Base-by-base conservation (phyloP, 1,284 basidiomycete genomes). In the Ustilago lituana region DNA sequence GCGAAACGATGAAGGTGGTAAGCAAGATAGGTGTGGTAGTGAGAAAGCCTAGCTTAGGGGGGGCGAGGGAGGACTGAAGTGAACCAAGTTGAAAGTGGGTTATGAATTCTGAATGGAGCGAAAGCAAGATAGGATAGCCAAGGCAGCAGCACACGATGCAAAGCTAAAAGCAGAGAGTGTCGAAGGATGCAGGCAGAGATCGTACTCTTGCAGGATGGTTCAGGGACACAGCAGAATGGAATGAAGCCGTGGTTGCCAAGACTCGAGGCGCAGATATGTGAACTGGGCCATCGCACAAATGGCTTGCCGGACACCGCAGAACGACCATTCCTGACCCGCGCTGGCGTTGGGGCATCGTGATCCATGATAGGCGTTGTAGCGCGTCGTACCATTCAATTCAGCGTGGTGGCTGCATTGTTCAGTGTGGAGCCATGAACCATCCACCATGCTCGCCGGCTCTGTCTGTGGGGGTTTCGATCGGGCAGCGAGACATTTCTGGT, bases 311-410 rank as follows among this genome's bases (percentile, higher is more conserved):
- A n/a, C 33, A 17, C 9, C 33, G 17, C 8, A 8, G 36, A 38
- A 17, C n/a, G 17, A 22, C 17, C 36, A 38, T 38, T 3, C 36
- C 4, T 15, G 14, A n/a, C 7, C 38, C 40, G 31, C 24, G 50
- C 41, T 49, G 36, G 40, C 46, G 14, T 26, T 22, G 29, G 20
- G 50, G 46, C 51, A 49, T 59, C 24, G 49, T 54, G 39, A 45
- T 14, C 17, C 12, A 11, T 26, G 32, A n/a, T n/a, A n/a, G n/a
- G n/a, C n/a, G 12, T 10, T 14, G 44, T 27, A 44, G 40, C 58
- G 58, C 51, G 51, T 54, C 58, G 50, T 36, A 58, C 35, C 14
- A 31, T 23, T 36, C 33, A 36, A 36, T 9, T n/a, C 33, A 15
- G 33, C 33, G 6, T 36, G 9, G 33, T 36, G 33, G 33, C 33